These are phyloP conservation scores for Fusarium sp. DNA, from an alignment of 2,329 filamentous ascomycete species.

Conservation along the genomic window DNA sequence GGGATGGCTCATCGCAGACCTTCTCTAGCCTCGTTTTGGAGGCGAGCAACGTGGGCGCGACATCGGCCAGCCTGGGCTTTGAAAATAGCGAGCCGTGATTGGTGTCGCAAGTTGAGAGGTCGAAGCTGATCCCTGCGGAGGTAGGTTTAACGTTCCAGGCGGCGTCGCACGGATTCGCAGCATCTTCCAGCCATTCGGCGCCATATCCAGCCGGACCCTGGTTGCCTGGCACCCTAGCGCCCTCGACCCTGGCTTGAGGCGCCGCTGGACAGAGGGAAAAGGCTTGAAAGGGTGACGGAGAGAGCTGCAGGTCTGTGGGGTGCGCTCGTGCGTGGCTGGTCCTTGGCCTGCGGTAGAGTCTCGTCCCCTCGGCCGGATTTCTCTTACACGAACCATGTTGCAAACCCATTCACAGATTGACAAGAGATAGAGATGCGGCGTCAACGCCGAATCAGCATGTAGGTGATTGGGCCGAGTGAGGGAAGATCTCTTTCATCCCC, in stretches of 20 bases:
- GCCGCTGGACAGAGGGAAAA: conserved; percentile 22
- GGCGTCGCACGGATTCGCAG: conserved; percentile 40
- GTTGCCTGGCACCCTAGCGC: conserved; percentile 1
- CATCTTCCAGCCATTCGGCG: conserved; percentile 41
- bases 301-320: conserved; percentile 43
- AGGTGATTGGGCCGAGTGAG: conserved; percentile 37
- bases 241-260: conserved; percentile 27
- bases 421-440: conserved; percentile 41
- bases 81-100: conserved; percentile 48
- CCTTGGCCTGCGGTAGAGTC: conserved; percentile 33
- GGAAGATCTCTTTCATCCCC: conserved; percentile 12
- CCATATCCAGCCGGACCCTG: conserved; percentile 27
- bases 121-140: conserved; percentile 37
- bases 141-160: conserved; percentile 45
- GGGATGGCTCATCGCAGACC: conserved; percentile 24
- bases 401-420: conserved; percentile 46
- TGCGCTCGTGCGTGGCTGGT: conserved; percentile 42
- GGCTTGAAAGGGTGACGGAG: background rate
- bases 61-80: conserved; percentile 47
- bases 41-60: conserved; percentile 43
- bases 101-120: conserved; percentile 41
- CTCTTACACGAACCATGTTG: conserved; percentile 53
- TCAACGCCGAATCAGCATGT: conserved; percentile 28
- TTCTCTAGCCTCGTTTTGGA: conserved; percentile 14
- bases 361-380: conserved; percentile 42